Percentiles rank a stretch among this genome's conserved stretches.
phyloP scores from a whole-genome alignment of 352 stramenopile genomes.

The Pythium grandisporangium region DNA sequence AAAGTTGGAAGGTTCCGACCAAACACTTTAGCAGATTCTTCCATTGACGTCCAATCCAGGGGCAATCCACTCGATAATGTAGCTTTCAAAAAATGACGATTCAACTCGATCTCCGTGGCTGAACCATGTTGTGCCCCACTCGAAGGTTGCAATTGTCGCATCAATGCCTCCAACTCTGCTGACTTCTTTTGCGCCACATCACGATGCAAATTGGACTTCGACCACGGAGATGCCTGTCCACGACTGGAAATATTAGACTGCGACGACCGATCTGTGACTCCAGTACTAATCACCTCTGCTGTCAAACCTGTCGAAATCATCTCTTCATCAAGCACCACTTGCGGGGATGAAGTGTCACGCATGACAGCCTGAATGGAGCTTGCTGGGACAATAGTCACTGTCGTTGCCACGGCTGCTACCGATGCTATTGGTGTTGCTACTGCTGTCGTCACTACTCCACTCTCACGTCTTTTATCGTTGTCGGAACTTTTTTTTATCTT shows the following conservation, averaged over 20 bases:
- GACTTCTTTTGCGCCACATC: background rate
- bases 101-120: conserved; percentile 10
- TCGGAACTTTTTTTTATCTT: conserved; percentile 9
- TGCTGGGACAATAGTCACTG: no score
- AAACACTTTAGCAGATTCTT: conserved; percentile 30
- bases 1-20: conserved; percentile 7
- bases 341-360: background rate
- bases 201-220: background rate
- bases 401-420: no score
- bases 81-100: conserved; percentile 29
- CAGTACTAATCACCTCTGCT: background rate
- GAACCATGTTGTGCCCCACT: no score
- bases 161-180: background rate
- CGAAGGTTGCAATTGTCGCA: background rate
- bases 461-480: no score
- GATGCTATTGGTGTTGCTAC: no score
- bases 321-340: background rate
- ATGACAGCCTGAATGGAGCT: background rate
- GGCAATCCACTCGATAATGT: conserved; percentile 31
- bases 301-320: background rate
- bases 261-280: background rate
- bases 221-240: background rate
- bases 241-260: background rate
- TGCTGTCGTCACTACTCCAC: no score
- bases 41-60: conserved; percentile 49